Percentiles rank a stretch among this genome's conserved stretches.
Evolutionary conservation across 306 rosid genomes (phyloP).

Genomic region (Dicorynia guianensis): DNA sequence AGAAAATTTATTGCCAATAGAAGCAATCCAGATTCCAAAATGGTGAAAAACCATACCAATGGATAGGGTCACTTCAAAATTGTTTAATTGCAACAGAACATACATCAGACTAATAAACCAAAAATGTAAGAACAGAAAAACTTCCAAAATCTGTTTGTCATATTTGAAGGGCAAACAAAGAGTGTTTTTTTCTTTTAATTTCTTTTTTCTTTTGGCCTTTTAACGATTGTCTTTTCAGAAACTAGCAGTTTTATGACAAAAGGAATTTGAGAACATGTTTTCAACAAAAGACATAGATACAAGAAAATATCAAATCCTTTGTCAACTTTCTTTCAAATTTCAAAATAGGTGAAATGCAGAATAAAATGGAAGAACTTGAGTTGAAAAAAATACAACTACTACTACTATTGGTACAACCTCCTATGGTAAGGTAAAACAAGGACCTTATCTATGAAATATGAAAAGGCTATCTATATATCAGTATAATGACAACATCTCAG

Average conservation of each 20-base stretch:
- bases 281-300: not conserved
- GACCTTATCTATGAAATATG: too few species aligned
- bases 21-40: not conserved
- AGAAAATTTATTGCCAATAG: not conserved
- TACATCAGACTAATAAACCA: not conserved
- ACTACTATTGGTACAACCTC: too few species aligned
- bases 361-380: too few species aligned
- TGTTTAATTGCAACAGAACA: too few species aligned
- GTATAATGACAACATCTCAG: not conserved
- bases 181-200: too few species aligned
- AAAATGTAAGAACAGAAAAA: not conserved
- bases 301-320: not conserved
- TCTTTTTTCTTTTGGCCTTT: too few species aligned
- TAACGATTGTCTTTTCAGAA: not conserved
- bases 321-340: too few species aligned
- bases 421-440: not conserved
- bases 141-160: too few species aligned
- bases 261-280: not conserved
- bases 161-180: too few species aligned
- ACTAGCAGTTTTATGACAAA: not conserved
- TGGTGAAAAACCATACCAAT: not conserved
- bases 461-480: not conserved
- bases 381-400: too few species aligned
- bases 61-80: not conserved
- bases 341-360: too few species aligned